Percentiles rank a stretch among this genome's conserved stretches.
phyloP scores from a whole-genome alignment of 2,329 filamentous ascomycete genomes.

The Nothophoma quercina region DNA sequence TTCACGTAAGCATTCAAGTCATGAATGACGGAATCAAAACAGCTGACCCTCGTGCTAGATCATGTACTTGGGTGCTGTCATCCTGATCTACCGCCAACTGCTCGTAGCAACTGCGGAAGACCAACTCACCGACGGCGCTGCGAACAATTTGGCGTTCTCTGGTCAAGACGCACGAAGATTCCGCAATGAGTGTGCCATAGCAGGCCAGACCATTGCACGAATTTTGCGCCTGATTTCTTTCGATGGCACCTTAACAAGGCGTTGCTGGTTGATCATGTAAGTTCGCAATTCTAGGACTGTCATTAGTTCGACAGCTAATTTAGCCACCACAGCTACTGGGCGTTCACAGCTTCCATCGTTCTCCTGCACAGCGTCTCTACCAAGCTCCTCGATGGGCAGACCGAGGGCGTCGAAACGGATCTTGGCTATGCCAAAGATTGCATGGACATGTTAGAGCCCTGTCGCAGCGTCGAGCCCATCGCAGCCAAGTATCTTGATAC shows the following conservation, averaged over 20 bases:
- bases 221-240: slow-evolving; percentile 45
- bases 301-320: not conserved
- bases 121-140: slow-evolving; percentile 36
- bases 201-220: slow-evolving; percentile 46
- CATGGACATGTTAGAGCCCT: slow-evolving; percentile 47
- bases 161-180: slow-evolving; percentile 38
- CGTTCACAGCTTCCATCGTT: slow-evolving; percentile 45
- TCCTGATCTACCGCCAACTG: slow-evolving; percentile 46
- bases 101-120: slow-evolving; percentile 44
- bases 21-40: too few relatives aligned
- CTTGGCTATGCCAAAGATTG: slow-evolving; percentile 45
- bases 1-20: slow-evolving; percentile 38
- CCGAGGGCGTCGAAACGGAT: slow-evolving; percentile 42
- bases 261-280: slow-evolving; percentile 51
- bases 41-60: slow-evolving; percentile 30
- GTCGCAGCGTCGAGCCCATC: slow-evolving; percentile 42
- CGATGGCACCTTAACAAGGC: slow-evolving; percentile 44
- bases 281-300: not conserved
- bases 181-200: slow-evolving; percentile 43
- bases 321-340: slow-evolving; percentile 40
- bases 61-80: slow-evolving; percentile 49
- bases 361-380: slow-evolving; percentile 46
- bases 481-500: slow-evolving; percentile 43
- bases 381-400: slow-evolving; percentile 43
- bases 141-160: slow-evolving; percentile 34